Evolutionary conservation across 257 asterid genomes (phyloP), one percentile per base, ranked within the genome.

Genomic region (Nicotiana tabacum): DNA sequence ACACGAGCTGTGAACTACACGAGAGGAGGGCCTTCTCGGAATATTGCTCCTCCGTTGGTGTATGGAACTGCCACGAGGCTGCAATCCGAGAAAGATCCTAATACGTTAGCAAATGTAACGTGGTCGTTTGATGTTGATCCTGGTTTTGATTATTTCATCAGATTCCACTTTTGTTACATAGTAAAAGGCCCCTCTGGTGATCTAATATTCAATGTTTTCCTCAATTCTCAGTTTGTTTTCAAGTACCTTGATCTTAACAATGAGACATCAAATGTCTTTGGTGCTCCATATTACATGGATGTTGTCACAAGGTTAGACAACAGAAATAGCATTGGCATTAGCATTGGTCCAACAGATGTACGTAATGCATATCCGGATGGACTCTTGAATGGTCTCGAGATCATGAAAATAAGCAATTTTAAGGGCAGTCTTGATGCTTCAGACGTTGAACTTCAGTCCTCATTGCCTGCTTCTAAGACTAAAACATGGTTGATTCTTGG

Each of bases 321-420:
- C 46, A 27, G 9, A 15, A 35, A 46, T 76, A 74, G 67, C 55
- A 78, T 88, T 16, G 84, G 64, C 55, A 24, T 88, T 21, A 86
- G 85, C 39, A 51, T 88, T 81, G 91, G 89, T 55, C 81, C 89
- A 24, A 60, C 89, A 0, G 69, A 51, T 60, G 37, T 79, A 24
- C 5, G 11, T 39, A 82, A 66, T 53, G 72, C 77, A 10, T 66
- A 39, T 11, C 88, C 91, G 1, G 87, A 86, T 48, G 87, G 82
- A 15, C 56, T 87, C 70, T 81, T 89, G 11, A 89, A 87, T 76
- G 91, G 91, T 24, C 85, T 89, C n/a, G 91, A 89, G 76, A 85
- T 89, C 82, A 87, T 89, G 90, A 89, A 87, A 85, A 82, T 89
- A 24, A 89, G 91, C 85, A 87, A 74, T 79, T 35, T 84, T 8